A percentile compares a stretch with the other conserved stretches of the same genome.
Evolutionary conservation across 179 eudicot genomes (phyloP).

Genomic region (Drosera spatulata): DNA sequence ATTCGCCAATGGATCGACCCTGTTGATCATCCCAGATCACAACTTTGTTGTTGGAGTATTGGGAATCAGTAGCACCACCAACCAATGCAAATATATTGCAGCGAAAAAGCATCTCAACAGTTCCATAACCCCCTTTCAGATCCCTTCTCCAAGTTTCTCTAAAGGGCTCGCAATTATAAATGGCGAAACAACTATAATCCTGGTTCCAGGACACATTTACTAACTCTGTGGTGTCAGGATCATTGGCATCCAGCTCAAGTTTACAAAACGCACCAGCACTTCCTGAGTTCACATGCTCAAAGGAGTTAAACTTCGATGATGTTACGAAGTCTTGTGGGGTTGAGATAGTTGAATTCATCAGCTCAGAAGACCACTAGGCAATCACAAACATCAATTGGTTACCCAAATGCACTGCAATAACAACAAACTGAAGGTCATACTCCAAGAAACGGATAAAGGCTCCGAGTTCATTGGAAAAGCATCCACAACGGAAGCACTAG

Average conservation of each 20-base stretch:
- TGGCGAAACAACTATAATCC: constrained; percentile 87
- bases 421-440: constrained; percentile 8
- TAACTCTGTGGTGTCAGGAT: constrained; percentile 55
- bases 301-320: constrained; percentile 29
- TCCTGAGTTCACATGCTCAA: constrained; percentile 28
- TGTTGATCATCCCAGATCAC: constrained; percentile 99
- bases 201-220: constrained; percentile 87
- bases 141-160: constrained; percentile 90
- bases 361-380: constrained; percentile 10
- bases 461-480: no score
- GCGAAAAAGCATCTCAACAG: constrained; percentile 89
- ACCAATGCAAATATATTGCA: constrained; percentile 86
- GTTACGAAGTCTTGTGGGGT: constrained; percentile 39
- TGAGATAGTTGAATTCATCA: constrained; percentile 55
- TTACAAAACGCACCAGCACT: constrained; percentile 25
- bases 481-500: no score
- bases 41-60: constrained; percentile 85
- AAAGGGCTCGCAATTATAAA: constrained; percentile 85
- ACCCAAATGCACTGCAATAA: constrained; percentile 7
- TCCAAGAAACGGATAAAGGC: no score
- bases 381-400: constrained; percentile 13
- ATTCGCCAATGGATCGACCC: constrained; percentile 88
- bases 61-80: constrained; percentile 74
- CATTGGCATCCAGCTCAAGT: constrained; percentile 31
- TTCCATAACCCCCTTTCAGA: constrained; percentile 86